Evolutionary conservation across 805 yeast genomes (phyloP).

Genomic region (Blastobotrys americana): DNA sequence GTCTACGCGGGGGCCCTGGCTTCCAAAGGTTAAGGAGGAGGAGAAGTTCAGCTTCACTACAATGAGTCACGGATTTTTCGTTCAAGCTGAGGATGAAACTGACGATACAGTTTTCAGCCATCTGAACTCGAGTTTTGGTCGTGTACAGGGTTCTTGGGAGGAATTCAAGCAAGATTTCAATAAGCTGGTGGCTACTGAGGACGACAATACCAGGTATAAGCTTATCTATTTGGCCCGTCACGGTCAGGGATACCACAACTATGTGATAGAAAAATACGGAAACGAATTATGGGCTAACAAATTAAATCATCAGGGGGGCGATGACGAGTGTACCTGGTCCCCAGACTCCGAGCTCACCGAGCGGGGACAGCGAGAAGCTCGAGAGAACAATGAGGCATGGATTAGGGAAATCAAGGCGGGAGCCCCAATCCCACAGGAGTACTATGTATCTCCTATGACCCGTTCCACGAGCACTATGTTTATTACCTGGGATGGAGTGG

Average conservation of each 20-base stretch:
- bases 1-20: constrained; percentile 36
- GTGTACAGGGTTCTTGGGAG: constrained; percentile 31
- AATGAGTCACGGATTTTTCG: constrained; percentile 37
- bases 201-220: constrained; percentile 33
- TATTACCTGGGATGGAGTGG: constrained; percentile 39
- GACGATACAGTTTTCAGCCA: constrained; percentile 39
- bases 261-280: constrained; percentile 42
- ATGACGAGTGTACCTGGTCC: constrained; percentile 32
- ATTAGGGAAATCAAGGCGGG: constrained; percentile 29
- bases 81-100: constrained; percentile 38
- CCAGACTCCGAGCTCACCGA: constrained; percentile 45
- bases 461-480: constrained; percentile 45
- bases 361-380: constrained; percentile 40
- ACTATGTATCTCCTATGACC: constrained; percentile 46
- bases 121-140: constrained; percentile 40
- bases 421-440: constrained; percentile 35
- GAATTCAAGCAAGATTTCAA: constrained; percentile 28
- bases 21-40: not conserved
- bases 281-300: constrained; percentile 37
- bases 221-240: constrained; percentile 44
- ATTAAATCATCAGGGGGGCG: constrained; percentile 3
- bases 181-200: constrained; percentile 32
- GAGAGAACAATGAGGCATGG: constrained; percentile 39
- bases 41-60: constrained; percentile 24
- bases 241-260: constrained; percentile 49